A percentile compares a stretch with the other conserved stretches of the same genome.
phyloP scores from a whole-genome alignment of 768 basidiomycete genomes.

The Suillus placidus region DNA sequence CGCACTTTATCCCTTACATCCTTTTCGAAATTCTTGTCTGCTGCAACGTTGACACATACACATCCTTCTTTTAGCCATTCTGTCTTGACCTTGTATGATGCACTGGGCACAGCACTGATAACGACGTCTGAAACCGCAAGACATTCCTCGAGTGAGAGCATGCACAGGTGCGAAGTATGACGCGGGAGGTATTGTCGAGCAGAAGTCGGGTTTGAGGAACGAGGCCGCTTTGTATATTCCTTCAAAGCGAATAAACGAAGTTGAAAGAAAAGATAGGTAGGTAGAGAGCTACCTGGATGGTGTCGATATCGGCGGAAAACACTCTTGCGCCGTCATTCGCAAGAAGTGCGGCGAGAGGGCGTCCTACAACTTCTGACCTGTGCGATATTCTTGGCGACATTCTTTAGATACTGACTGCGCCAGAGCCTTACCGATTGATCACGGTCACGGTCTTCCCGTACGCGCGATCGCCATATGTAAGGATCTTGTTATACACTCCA shows the following conservation, averaged over 20 bases:
- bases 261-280: not conserved
- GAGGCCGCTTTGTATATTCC: constrained; percentile 95
- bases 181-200: constrained; percentile 73
- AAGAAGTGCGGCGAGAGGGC: constrained; percentile 93
- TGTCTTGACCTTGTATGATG: constrained; percentile 87
- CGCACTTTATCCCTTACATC: constrained; percentile 89
- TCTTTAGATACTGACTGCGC: constrained; percentile 1
- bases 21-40: constrained; percentile 95
- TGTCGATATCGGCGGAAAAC: constrained; percentile 93
- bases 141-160: constrained; percentile 74
- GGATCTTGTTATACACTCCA: constrained; percentile 90
- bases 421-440: constrained; percentile 75
- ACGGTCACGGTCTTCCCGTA: constrained; percentile 93
- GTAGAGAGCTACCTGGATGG: constrained; percentile 64
- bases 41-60: constrained; percentile 88
- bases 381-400: constrained; percentile 5
- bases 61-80: constrained; percentile 92
- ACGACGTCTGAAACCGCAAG: constrained; percentile 89
- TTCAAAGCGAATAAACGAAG: constrained; percentile 24
- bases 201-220: constrained; percentile 36
- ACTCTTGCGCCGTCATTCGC: constrained; percentile 97
- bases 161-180: constrained; percentile 76
- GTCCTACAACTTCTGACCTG: constrained; percentile 95
- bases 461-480: constrained; percentile 93
- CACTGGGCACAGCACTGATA: constrained; percentile 88